These are phyloP conservation scores for Liquidambar formosana DNA, from an alignment of 164 flowering plant species.

Conservation along the genomic window DNA sequence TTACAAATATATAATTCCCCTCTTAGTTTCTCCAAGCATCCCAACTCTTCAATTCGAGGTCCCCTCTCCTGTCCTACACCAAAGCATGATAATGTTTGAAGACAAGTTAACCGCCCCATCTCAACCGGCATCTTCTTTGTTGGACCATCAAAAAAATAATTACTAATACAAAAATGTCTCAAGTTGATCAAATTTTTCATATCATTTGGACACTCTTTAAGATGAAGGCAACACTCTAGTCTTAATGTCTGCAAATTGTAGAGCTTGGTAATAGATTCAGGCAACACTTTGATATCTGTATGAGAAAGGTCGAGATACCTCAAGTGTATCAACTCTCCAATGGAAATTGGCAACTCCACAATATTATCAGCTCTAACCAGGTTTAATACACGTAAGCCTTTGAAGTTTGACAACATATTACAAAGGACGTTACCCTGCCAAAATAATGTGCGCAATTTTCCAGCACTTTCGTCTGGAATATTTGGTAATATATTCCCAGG, in stretches of 20 bases:
- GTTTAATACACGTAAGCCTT: too few relatives aligned
- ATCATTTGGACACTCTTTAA: neutral
- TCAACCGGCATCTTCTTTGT: neutral
- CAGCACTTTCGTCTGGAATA: too few relatives aligned
- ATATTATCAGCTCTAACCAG: too few relatives aligned
- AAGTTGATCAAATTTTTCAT: conserved; percentile 7
- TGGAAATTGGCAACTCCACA: conserved; percentile 3
- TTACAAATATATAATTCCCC: neutral
- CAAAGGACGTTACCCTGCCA: too few relatives aligned
- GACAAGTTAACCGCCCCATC: conserved; percentile 1
- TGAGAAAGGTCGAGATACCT: neutral
- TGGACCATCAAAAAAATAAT: neutral
- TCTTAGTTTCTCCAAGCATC: neutral
- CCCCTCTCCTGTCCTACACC: neutral
- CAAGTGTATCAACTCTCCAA: conserved; percentile 9
- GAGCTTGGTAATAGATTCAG: conserved; percentile 8
- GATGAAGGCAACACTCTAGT: neutral
- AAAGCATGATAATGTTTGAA: conserved; percentile 14
- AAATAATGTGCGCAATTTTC: too few relatives aligned
- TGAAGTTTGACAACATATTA: too few relatives aligned
- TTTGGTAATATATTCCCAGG: too few relatives aligned
- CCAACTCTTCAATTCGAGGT: conserved; percentile 1
- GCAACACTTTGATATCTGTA: neutral
- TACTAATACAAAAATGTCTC: conserved; percentile 9
- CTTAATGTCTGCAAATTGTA: conserved; percentile 17